Evolutionary conservation across 1,139 yeast genomes (phyloP), one percentile per base, ranked within the genome.

Genomic region (Taphrina flavorubra): DNA sequence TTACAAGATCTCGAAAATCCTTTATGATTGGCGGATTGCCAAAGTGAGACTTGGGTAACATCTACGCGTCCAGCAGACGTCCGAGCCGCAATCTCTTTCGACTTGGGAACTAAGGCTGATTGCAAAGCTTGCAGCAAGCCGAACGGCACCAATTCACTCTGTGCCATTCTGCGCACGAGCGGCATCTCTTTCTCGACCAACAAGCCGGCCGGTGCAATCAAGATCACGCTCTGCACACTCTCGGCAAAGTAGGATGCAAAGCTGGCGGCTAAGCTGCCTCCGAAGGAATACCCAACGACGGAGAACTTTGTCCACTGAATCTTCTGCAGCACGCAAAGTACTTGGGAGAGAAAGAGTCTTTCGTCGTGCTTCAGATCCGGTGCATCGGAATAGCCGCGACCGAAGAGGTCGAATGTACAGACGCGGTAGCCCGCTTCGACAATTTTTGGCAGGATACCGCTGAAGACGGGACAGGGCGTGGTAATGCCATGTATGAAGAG

Each of bases 201-300:
- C 10, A 66, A 58, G 6, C 69, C 69, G n/a, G 69, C 69, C 7
- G 69, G 69, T 10, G 69, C 69, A 34, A 66, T 47, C 40, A 66
- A 37, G 25, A 66, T 60, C 47, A 66, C 56, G 10, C 61, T 51
- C 31, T 36, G 47, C 8, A 60, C 51, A 10, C 49, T 39, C 34
- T 34, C 39, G 8, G 69, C 59, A 36, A 49, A 66, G 49, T 37
- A 47, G n/a, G 65, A 51, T 14, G 69, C 62, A 44, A 66, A 66
- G 4, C 65, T 16, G 14, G 69, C 49, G 7, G 55, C 60, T 36
- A 66, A 31, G 16, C 58, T 57, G n/a, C 69, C 69, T 6, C 69
- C 69, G 42, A 59, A 56, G 6, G 61, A 57, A 44, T 65, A 65
- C 4, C 68, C 68, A 13, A 65, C 51, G 18, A 65, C 40, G 11